These are phyloP conservation scores for Neurospora sp. DNA, from an alignment of 495 filamentous ascomycete species.

Conservation along the genomic window DNA sequence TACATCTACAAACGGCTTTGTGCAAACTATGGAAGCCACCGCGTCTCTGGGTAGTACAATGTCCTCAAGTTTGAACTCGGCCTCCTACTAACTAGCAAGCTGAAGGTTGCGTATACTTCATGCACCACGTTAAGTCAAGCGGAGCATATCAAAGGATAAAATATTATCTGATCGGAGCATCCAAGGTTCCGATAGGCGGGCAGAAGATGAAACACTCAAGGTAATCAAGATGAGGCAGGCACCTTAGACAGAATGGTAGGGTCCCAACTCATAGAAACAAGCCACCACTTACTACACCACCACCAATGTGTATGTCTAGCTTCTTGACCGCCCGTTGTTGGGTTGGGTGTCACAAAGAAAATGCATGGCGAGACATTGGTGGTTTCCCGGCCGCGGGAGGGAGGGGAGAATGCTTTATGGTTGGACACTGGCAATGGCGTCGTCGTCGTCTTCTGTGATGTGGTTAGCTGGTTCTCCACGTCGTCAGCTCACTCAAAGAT, in stretches of 20 bases:
- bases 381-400: background rate
- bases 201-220: background rate
- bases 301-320: background rate
- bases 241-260: background rate
- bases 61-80: too few relatives aligned
- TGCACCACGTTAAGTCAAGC: background rate
- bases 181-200: background rate
- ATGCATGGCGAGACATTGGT: background rate
- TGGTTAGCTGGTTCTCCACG: background rate
- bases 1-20: background rate
- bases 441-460: background rate
- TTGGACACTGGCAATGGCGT: background rate
- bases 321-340: background rate
- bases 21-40: background rate
- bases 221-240: background rate
- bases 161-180: background rate
- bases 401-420: background rate
- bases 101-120: background rate
- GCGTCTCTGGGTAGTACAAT: too few relatives aligned
- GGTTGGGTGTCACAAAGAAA: background rate
- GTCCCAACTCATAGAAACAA: background rate
- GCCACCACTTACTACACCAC: background rate
- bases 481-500: background rate
- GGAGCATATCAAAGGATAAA: background rate
- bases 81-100: too few relatives aligned